phyloP scores from a whole-genome alignment of 768 basidiomycete species.

The Psilocybe cubensis region DNA sequence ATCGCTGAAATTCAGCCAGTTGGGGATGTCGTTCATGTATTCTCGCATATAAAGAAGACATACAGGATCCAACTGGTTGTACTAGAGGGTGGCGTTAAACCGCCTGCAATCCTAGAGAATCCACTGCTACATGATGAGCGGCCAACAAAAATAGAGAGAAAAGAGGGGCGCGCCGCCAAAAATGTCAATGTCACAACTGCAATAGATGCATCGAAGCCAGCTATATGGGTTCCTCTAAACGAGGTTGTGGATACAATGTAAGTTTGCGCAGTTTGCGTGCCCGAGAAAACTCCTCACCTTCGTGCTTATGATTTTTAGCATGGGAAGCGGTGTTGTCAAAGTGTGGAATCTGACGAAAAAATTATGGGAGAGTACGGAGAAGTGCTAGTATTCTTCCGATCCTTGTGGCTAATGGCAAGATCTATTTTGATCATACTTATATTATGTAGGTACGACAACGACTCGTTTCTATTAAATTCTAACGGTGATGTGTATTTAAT shows the following conservation, averaged over 20 bases:
- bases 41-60: slow-evolving; percentile 90
- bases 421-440: background rate
- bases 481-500: background rate
- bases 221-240: slow-evolving; percentile 56
- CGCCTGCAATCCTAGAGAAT: slow-evolving; percentile 36
- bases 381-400: background rate
- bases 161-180: slow-evolving; percentile 12
- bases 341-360: slow-evolving; percentile 64
- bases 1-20: slow-evolving; percentile 52
- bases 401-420: background rate
- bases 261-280: slow-evolving; percentile 30
- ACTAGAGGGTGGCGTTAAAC: slow-evolving; percentile 55
- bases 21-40: slow-evolving; percentile 78
- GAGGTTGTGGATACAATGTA: slow-evolving; percentile 67
- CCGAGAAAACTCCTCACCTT: slow-evolving; percentile 12
- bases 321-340: slow-evolving; percentile 76
- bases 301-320: slow-evolving; percentile 41
- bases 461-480: background rate
- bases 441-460: too few species aligned
- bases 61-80: slow-evolving; percentile 78
- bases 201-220: slow-evolving; percentile 21
- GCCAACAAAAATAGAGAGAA: slow-evolving; percentile 17
- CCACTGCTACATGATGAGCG: slow-evolving; percentile 10
- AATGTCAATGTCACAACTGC: slow-evolving; percentile 3
- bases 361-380: slow-evolving; percentile 44